A percentile compares a stretch with the other conserved stretches of the same genome.
These are phyloP conservation scores for Prillingera fragicola DNA, from an alignment of 1,284 basidiomycete species.

Conservation along the genomic window DNA sequence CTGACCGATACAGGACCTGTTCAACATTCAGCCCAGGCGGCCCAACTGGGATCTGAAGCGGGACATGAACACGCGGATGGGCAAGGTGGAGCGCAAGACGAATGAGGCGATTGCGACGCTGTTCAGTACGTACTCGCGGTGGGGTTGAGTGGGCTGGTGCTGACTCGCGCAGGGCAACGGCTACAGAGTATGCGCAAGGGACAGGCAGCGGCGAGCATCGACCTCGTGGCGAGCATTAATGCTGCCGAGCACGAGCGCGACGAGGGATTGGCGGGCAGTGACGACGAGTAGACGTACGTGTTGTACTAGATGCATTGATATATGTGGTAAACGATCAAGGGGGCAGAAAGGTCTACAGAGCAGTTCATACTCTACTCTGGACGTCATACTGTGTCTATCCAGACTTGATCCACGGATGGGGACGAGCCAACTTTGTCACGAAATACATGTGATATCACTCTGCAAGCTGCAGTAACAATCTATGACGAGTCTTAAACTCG, in stretches of 20 bases:
- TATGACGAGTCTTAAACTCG: no score
- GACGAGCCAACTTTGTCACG: no score
- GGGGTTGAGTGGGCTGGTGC: background rate
- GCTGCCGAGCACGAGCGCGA: constrained; percentile 43
- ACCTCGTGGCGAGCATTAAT: constrained; percentile 45
- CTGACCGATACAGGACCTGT: constrained; percentile 64
- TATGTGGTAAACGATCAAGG: no score
- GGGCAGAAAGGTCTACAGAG: no score
- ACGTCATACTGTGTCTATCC: no score
- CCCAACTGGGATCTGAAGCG: constrained; percentile 97
- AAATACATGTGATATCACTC: no score
- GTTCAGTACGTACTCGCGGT: constrained; percentile 62
- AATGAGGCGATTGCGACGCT: constrained; percentile 87
- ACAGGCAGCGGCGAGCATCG: constrained; percentile 31
- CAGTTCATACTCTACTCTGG: no score
- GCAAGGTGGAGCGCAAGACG: constrained; percentile 81
- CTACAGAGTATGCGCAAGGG: constrained; percentile 42
- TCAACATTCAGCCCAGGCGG: constrained; percentile 93
- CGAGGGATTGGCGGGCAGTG: constrained; percentile 19
- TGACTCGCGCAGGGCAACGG: constrained; percentile 38
- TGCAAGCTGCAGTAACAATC: no score
- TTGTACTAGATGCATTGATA: no score
- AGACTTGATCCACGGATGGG: no score
- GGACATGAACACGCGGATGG: constrained; percentile 82
- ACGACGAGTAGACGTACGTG: constrained; percentile 22